Base-by-base conservation (phyloP, 805 yeast species). In the Candida insectorum region DNA sequence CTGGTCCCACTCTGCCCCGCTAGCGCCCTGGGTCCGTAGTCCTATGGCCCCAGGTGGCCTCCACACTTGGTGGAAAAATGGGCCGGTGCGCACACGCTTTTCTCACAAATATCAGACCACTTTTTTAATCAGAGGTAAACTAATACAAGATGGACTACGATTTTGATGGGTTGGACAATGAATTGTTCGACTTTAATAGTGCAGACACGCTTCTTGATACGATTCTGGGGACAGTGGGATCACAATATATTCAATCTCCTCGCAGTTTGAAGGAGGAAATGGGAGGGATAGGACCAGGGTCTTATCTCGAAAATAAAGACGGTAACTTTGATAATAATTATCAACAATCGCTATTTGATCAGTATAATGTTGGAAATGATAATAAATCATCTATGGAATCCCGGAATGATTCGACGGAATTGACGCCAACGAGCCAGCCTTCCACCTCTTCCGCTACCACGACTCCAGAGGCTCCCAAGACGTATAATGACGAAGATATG, bases 201-300 rank as follows among this genome's bases (percentile, higher is more conserved):
- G 47, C 65, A 11, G 62, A 60, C 34, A 46, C 33, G 33, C 59
- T 61, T 30, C 44, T 61, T 29, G 52, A 51, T 31, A 44, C 45
- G 24, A 48, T 60, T 11, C 47, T 57, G n/a, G 60, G 57, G 6
- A 40, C 54, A 4, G 30, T 22, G n/a, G 9, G 22, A n/a, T n/a
- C n/a, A n/a, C n/a, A n/a, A n/a, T n/a, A n/a, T n/a, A n/a, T n/a
- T n/a, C n/a, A n/a, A n/a, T n/a, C n/a, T n/a, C n/a, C n/a, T n/a
- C n/a, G n/a, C n/a, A n/a, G n/a, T n/a, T n/a, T n/a, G n/a, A n/a
- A n/a, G n/a, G n/a, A n/a, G n/a, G n/a, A n/a, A n/a, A n/a, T n/a
- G n/a, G n/a, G n/a, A n/a, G n/a, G n/a, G n/a, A n/a, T n/a, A n/a
- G n/a, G n/a, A n/a, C n/a, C n/a, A n/a, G n/a, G n/a, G n/a, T n/a